Evolutionary conservation across 179 eudicot genomes (phyloP).

Genomic region (Nepenthes alata): DNA sequence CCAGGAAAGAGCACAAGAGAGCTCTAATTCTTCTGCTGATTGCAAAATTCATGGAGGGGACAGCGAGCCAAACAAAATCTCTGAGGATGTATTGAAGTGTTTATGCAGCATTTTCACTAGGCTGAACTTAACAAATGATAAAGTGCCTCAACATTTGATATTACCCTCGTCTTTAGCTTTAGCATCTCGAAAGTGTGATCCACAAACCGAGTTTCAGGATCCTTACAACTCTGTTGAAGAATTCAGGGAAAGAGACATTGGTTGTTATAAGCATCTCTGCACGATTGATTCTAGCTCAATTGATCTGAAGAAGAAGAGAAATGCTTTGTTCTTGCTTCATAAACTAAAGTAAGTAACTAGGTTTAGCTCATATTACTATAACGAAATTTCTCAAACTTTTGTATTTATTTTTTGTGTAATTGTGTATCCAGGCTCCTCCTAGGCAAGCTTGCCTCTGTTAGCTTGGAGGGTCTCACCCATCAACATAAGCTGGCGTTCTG

Average conservation of each 20-base stretch:
- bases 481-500: slow-evolving; percentile 94
- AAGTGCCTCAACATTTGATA: slow-evolving; percentile 18
- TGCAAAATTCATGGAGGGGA: slow-evolving; percentile 31
- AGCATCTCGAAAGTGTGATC: slow-evolving; percentile 15
- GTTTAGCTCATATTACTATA: background rate
- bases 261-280: slow-evolving; percentile 44
- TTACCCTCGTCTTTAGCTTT: slow-evolving; percentile 26
- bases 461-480: slow-evolving; percentile 62
- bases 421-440: slow-evolving; percentile 40
- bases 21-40: slow-evolving; percentile 11
- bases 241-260: slow-evolving; percentile 47
- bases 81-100: slow-evolving; percentile 64
- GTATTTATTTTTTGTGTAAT: background rate
- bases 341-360: slow-evolving; percentile 54
- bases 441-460: slow-evolving; percentile 52
- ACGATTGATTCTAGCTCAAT: slow-evolving; percentile 51
- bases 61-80: slow-evolving; percentile 59
- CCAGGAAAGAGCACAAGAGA: slow-evolving; percentile 11
- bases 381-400: background rate
- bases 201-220: slow-evolving; percentile 31
- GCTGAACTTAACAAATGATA: slow-evolving; percentile 33
- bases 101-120: slow-evolving; percentile 52
- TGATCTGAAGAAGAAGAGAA: slow-evolving; percentile 44
- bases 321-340: slow-evolving; percentile 45
- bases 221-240: slow-evolving; percentile 43